phyloP scores from a whole-genome alignment of 257 asterid genomes.

The Fraxinus excelsior region DNA sequence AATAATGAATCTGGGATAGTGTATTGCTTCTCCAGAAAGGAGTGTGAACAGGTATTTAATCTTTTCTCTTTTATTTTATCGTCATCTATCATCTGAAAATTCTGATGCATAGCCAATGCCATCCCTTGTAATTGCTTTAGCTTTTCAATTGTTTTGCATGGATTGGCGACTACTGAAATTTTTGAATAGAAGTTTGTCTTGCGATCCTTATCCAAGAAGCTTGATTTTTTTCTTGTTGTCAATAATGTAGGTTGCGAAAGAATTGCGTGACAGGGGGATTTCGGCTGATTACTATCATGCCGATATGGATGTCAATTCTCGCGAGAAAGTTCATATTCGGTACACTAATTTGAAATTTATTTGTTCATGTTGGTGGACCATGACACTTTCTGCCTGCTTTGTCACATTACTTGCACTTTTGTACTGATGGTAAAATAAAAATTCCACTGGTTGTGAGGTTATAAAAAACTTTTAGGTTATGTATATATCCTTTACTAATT shows the following conservation, averaged over 20 bases:
- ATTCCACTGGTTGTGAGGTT: slow-evolving; percentile 13
- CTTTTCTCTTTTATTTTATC: slow-evolving; percentile 17
- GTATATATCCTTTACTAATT: not conserved
- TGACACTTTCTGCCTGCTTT: slow-evolving; percentile 28
- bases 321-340: slow-evolving; percentile 86
- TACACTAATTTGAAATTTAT: slow-evolving; percentile 32
- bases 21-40: slow-evolving; percentile 96
- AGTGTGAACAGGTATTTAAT: slow-evolving; percentile 83
- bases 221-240: slow-evolving; percentile 2
- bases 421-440: not conserved
- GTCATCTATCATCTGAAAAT: slow-evolving; percentile 6
- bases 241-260: slow-evolving; percentile 79
- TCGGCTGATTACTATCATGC: slow-evolving; percentile 93
- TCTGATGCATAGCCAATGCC: slow-evolving; percentile 7
- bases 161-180: slow-evolving; percentile 7
- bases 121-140: not conserved
- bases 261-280: slow-evolving; percentile 74
- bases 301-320: slow-evolving; percentile 84
- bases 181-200: slow-evolving; percentile 11
- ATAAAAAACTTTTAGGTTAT: slow-evolving; percentile 4
- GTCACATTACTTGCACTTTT: slow-evolving; percentile 5
- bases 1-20: slow-evolving; percentile 95
- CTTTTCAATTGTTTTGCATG: slow-evolving; percentile 17
- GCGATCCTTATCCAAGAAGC: slow-evolving; percentile 16
- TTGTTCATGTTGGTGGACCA: slow-evolving; percentile 23